These are phyloP conservation scores for Phaseolus lunatus DNA, from an alignment of 306 rosid genomes.

Conservation along the genomic window DNA sequence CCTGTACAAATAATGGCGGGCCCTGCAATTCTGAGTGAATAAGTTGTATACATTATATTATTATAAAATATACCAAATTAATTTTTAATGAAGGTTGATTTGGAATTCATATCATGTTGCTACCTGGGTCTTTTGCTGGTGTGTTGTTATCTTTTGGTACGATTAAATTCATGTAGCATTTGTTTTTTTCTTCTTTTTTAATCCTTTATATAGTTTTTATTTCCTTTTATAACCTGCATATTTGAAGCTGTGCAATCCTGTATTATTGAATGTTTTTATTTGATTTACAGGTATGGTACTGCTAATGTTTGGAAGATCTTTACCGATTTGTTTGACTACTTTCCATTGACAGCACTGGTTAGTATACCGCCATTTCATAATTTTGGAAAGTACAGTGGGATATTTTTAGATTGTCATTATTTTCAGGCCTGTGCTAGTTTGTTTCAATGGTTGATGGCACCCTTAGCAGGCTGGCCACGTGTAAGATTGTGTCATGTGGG, in stretches of 20 bases:
- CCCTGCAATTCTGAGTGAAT: background rate
- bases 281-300: slow-evolving; percentile 84
- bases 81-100: background rate
- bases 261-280: slow-evolving; percentile 36
- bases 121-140: background rate
- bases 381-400: slow-evolving; percentile 11
- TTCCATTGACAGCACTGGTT: slow-evolving; percentile 96
- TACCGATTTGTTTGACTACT: slow-evolving; percentile 95
- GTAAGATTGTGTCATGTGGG: background rate
- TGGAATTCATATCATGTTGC: slow-evolving; percentile 1
- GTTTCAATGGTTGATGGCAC: background rate
- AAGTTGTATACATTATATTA: background rate
- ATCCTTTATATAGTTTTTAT: background rate
- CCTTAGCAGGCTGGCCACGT: background rate
- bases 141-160: background rate
- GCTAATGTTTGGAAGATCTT: slow-evolving; percentile 98
- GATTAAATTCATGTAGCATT: too few relatives aligned
- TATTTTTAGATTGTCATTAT: slow-evolving; percentile 19
- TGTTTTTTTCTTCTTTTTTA: background rate
- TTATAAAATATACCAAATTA: background rate
- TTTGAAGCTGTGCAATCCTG: slow-evolving; percentile 32
- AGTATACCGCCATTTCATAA: slow-evolving; percentile 46
- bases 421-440: background rate
- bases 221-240: background rate
- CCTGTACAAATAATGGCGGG: background rate